Conservation (phyloP, 495 filamentous ascomycete species). For the Stereocaulon alpinum region DNA sequence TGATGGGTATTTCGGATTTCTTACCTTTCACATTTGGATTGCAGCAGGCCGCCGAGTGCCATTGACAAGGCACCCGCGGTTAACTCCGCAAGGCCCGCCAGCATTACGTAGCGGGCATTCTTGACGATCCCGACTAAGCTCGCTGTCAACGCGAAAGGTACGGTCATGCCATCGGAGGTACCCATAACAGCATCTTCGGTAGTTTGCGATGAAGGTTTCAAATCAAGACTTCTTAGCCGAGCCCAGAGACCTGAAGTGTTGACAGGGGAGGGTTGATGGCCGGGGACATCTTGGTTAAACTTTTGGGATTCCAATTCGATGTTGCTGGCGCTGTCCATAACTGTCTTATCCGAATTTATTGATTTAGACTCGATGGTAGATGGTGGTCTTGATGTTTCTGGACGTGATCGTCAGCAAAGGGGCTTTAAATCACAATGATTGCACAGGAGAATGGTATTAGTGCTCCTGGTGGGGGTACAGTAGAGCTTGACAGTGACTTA, state of each 20-base stretch:
- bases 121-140: constrained; percentile 42
- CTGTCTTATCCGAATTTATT: neutral
- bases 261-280: neutral
- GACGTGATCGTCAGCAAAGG: neutral
- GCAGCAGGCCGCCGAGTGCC: constrained; percentile 52
- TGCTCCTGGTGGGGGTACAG: neutral
- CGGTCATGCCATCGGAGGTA: constrained; percentile 49
- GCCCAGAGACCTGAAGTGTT: neutral
- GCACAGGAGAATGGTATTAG: neutral
- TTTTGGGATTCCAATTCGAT: constrained; percentile 11
- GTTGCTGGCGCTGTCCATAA: neutral
- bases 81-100: constrained; percentile 47
- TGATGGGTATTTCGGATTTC: constrained; percentile 6
- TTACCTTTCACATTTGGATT: constrained; percentile 59
- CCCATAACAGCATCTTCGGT: constrained; percentile 54
- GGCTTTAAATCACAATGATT: no score
- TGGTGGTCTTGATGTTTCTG: neutral
- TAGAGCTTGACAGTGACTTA: neutral
- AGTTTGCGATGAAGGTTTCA: constrained; percentile 29
- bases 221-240: neutral
- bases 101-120: constrained; percentile 46
- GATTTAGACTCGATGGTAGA: neutral
- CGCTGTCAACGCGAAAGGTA: constrained; percentile 50
- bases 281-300: neutral
- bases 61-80: constrained; percentile 51